phyloP scores from a whole-genome alignment of 345 rosid species.

The Rhizophora mangle region DNA sequence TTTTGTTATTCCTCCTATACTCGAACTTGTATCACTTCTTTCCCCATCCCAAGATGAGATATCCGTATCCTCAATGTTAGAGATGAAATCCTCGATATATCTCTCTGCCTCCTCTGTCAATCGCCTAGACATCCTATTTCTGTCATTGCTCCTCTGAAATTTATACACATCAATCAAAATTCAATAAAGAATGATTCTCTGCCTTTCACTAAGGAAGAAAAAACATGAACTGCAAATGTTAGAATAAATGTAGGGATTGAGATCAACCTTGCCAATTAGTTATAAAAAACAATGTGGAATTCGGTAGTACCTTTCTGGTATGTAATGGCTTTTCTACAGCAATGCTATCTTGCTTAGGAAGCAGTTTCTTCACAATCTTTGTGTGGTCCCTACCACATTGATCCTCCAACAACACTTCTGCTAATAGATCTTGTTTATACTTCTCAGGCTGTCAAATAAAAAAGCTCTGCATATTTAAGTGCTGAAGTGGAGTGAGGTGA shows the following conservation, averaged over 20 bases:
- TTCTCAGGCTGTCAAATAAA: slow-evolving; percentile 61
- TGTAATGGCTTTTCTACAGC: slow-evolving; percentile 39
- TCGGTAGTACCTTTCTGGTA: slow-evolving; percentile 49
- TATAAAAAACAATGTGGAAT: not conserved
- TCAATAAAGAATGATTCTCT: not conserved
- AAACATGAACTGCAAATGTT: not conserved
- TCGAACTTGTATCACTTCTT: slow-evolving; percentile 85
- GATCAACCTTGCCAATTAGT: slow-evolving; percentile 4
- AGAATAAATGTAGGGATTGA: not conserved
- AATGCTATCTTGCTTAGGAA: slow-evolving; percentile 43
- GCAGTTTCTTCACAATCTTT: slow-evolving; percentile 55
- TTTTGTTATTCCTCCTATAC: slow-evolving; percentile 50
- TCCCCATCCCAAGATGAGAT: slow-evolving; percentile 92
- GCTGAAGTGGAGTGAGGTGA: no score
- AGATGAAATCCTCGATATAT: slow-evolving; percentile 82
- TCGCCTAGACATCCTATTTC: slow-evolving; percentile 61
- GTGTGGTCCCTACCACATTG: slow-evolving; percentile 58
- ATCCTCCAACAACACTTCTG: slow-evolving; percentile 70
- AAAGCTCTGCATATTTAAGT: not conserved
- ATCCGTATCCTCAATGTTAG: slow-evolving; percentile 88
- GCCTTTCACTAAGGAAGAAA: not conserved
- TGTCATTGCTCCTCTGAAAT: slow-evolving; percentile 68
- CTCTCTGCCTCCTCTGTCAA: slow-evolving; percentile 92
- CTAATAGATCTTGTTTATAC: slow-evolving; percentile 58
- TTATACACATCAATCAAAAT: slow-evolving; percentile 1